These are phyloP conservation scores for Lepidium africanum DNA, from an alignment of 345 rosid species.

Conservation along the genomic window DNA sequence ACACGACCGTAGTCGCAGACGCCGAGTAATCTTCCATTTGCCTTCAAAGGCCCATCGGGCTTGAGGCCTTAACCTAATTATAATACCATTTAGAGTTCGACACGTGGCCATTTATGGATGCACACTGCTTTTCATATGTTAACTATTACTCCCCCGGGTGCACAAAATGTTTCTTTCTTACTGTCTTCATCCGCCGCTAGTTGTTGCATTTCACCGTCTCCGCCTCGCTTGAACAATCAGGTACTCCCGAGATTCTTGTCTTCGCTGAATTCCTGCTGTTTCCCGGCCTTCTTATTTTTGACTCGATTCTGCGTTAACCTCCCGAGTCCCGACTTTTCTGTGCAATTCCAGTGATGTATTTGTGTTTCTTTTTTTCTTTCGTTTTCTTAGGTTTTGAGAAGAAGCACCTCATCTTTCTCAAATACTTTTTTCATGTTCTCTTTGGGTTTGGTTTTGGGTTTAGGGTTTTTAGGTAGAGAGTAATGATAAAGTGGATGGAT, in stretches of 20 bases:
- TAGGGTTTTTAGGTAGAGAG: background rate
- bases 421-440: background rate
- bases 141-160: background rate
- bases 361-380: background rate
- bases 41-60: conserved; percentile 19
- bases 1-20: conserved; percentile 45
- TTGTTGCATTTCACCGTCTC: background rate
- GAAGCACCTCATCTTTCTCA: background rate
- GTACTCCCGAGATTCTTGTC: background rate
- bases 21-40: conserved; percentile 46
- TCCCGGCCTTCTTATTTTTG: background rate
- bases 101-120: conserved; percentile 1
- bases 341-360: background rate
- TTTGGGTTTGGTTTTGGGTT: background rate
- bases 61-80: background rate
- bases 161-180: background rate
- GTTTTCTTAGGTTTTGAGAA: too few relatives aligned
- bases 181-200: background rate
- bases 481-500: background rate
- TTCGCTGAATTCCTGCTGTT: background rate
- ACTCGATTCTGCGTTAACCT: background rate
- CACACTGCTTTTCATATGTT: too few relatives aligned
- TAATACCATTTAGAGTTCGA: background rate
- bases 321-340: background rate
- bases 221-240: background rate